phyloP scores from a whole-genome alignment of 2,329 filamentous ascomycete genomes.

The Meredithiella fracta region DNA sequence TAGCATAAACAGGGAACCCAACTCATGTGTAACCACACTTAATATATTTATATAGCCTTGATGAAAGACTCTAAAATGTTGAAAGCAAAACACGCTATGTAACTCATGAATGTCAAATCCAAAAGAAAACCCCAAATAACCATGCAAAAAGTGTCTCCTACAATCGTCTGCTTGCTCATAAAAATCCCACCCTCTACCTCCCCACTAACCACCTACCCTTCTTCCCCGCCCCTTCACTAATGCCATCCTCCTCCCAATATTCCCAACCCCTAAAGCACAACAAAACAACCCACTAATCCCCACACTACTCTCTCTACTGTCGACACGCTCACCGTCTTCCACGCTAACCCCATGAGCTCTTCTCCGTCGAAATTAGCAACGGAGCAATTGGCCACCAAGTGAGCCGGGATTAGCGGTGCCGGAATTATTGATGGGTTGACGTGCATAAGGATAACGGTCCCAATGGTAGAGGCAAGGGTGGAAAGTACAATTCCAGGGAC shows the following conservation, averaged over 20 bases:
- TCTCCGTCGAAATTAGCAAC: conserved; percentile 13
- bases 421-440: conserved; percentile 68
- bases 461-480: conserved; percentile 52
- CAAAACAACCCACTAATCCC: conserved; percentile 87
- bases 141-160: neutral
- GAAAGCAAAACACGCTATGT: neutral
- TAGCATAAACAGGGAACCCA: too few relatives aligned
- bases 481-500: conserved; percentile 71
- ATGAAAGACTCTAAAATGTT: neutral
- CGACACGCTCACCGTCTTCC: conserved; percentile 42
- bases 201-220: conserved; percentile 26
- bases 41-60: neutral
- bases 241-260: conserved; percentile 72
- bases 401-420: conserved; percentile 33
- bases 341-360: conserved; percentile 25
- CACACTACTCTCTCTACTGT: conserved; percentile 62
- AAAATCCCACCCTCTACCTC: neutral
- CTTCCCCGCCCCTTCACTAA: conserved; percentile 27
- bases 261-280: conserved; percentile 89
- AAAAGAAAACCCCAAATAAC: neutral
- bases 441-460: conserved; percentile 57
- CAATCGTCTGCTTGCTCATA: neutral
- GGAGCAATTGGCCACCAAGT: conserved; percentile 15
- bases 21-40: neutral
- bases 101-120: neutral